A percentile compares a stretch with the other conserved stretches of the same genome.
Evolutionary conservation across 2,329 filamentous ascomycete genomes (phyloP).

Genomic region (Colletotrichum horii): DNA sequence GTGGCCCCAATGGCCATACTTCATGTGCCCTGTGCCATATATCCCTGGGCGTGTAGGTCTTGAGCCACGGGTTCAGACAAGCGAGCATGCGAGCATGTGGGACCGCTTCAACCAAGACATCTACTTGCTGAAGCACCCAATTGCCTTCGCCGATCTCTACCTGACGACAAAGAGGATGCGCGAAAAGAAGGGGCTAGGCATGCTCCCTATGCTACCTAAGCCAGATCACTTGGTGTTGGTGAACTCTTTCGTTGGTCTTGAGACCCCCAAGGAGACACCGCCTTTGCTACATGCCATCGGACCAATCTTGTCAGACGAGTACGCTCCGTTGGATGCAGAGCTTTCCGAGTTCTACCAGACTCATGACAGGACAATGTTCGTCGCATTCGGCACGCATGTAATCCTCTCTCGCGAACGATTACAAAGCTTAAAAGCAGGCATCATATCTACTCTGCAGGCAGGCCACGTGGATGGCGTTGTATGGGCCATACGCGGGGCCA

Average conservation of each 20-base stretch:
- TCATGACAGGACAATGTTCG: conserved; percentile 38
- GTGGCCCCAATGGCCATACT: conserved; percentile 46
- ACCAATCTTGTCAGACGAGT: conserved; percentile 42
- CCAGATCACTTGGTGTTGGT: conserved; percentile 46
- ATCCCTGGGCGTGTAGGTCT: conserved; percentile 47
- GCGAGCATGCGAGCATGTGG: conserved; percentile 41
- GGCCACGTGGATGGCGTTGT: background rate
- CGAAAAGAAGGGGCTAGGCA: conserved; percentile 35
- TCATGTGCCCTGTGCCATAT: conserved; percentile 40
- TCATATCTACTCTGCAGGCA: background rate
- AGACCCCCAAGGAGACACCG: conserved; percentile 45
- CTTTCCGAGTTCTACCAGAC: conserved; percentile 31
- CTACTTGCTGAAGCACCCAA: background rate
- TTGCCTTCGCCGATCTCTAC: background rate
- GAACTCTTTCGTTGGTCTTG: conserved; percentile 49
- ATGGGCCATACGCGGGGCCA: background rate
- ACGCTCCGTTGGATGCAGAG: conserved; percentile 31
- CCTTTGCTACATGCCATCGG: conserved; percentile 42
- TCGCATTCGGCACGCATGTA: conserved; percentile 47
- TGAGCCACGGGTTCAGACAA: conserved; percentile 39
- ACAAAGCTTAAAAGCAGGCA: conserved; percentile 29
- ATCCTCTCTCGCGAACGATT: conserved; percentile 32
- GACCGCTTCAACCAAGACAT: conserved; percentile 32
- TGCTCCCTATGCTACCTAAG: conserved; percentile 34
- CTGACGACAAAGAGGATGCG: conserved; percentile 30